A percentile compares a stretch with the other conserved stretches of the same genome.
These are phyloP conservation scores for Candida michaelii DNA, from an alignment of 805 yeast species.

Conservation along the genomic window DNA sequence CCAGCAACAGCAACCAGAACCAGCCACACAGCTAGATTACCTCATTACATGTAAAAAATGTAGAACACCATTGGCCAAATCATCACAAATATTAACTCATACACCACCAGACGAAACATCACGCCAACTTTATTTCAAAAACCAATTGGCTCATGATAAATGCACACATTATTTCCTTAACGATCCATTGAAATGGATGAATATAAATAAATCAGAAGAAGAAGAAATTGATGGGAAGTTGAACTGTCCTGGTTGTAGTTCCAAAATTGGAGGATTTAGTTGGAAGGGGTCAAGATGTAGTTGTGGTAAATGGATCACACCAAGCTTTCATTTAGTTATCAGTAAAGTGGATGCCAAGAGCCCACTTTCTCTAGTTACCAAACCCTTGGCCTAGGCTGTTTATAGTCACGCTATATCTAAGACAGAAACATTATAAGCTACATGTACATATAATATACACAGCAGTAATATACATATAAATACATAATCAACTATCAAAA, in stretches of 20 bases:
- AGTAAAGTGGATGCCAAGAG: slow-evolving; percentile 69
- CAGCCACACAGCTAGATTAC: neutral
- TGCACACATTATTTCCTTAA: slow-evolving; percentile 81
- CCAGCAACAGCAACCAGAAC: neutral
- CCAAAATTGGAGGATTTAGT: slow-evolving; percentile 86
- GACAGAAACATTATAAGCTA: too few species aligned
- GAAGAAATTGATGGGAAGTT: slow-evolving; percentile 87
- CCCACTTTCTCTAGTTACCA: too few species aligned
- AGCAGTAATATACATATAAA: too few species aligned
- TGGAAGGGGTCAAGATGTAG: slow-evolving; percentile 96
- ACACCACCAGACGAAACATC: slow-evolving; percentile 64
- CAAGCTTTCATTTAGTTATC: slow-evolving; percentile 79
- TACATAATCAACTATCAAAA: slow-evolving; percentile 34
- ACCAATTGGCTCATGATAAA: slow-evolving; percentile 56
- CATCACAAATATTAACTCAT: slow-evolving; percentile 63
- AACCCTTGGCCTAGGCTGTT: too few species aligned
- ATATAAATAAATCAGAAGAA: slow-evolving; percentile 46
- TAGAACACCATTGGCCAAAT: slow-evolving; percentile 65
- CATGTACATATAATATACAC: too few species aligned
- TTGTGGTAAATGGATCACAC: slow-evolving; percentile 95
- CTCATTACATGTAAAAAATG: slow-evolving; percentile 66
- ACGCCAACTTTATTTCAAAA: slow-evolving; percentile 63
- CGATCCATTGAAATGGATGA: slow-evolving; percentile 95
- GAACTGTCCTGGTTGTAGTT: slow-evolving; percentile 69
- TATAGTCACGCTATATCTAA: too few species aligned